phyloP scores from a whole-genome alignment of 176 grass and related monocot species.

The Hsuehochloa calcarea region DNA sequence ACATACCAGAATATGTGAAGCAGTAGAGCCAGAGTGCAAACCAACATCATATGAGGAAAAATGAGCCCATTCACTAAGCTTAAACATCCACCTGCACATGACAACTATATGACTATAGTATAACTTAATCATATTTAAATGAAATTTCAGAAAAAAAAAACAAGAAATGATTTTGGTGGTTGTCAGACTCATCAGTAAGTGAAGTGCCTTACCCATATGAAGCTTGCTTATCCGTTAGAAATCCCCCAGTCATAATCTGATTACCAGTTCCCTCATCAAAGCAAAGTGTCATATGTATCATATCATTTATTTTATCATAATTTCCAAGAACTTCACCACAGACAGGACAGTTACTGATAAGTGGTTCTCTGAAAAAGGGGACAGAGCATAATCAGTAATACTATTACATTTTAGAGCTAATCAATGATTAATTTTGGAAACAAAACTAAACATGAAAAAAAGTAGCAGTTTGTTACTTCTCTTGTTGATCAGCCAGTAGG shows the following conservation, averaged over 20 bases:
- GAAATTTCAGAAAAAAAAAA: slow-evolving; percentile 20
- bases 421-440: slow-evolving; percentile 22
- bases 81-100: slow-evolving; percentile 89
- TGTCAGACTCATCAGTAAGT: slow-evolving; percentile 17
- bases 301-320: slow-evolving; percentile 91
- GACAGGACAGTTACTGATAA: slow-evolving; percentile 92
- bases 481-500: slow-evolving; percentile 78
- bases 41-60: slow-evolving; percentile 92
- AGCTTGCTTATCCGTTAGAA: slow-evolving; percentile 92
- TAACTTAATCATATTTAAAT: slow-evolving; percentile 7
- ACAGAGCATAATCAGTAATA: slow-evolving; percentile 4
- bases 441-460: slow-evolving; percentile 22
- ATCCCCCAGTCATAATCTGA: slow-evolving; percentile 95
- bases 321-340: slow-evolving; percentile 93
- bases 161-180: background rate
- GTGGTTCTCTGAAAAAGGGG: slow-evolving; percentile 73
- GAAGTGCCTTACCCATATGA: slow-evolving; percentile 74
- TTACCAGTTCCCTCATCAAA: slow-evolving; percentile 98
- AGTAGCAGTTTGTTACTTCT: slow-evolving; percentile 57
- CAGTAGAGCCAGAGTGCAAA: slow-evolving; percentile 75
- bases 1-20: slow-evolving; percentile 88
- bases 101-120: slow-evolving; percentile 29
- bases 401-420: background rate
- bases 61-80: slow-evolving; percentile 94
- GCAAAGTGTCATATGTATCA: slow-evolving; percentile 98